Evolutionary conservation across 2,329 filamentous ascomycete genomes (phyloP), one percentile per base, ranked within the genome.

Genomic region (Fonsecaea pedrosoi): DNA sequence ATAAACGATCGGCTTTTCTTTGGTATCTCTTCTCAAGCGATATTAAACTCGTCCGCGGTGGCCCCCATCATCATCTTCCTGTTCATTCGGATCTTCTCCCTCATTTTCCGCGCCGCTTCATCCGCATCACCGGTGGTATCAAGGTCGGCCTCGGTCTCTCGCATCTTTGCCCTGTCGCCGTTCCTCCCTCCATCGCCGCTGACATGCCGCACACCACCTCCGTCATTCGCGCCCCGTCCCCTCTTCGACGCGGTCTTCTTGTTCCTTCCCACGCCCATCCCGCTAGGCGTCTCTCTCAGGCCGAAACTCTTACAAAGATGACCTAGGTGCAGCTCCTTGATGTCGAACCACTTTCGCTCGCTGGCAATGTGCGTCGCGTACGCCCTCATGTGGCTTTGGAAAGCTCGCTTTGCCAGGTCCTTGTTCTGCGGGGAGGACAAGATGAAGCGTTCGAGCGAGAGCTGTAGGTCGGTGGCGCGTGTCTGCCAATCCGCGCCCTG

Each of bases 241-340:
- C 63, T 62, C 74, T 78, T 45, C 77, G 78, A 15, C 74, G 74
- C 37, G 71, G 72, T 48, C 77, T 78, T 53, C 79, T 77, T 50
- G 78, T 45, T 80, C 83, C 34, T 80, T 78, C 73, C 79, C 78
- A 55, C 80, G 81, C 81, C 80, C n/a, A 79, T 79, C 58, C 91
- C 90, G 4, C 91, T 90, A 0, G 95, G 95, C 37, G 92, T 89
- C 77, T 99, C 95, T 70, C 96, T 86, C 71, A 99, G 81, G 1
- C 89, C 95, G 76, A 96, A 99, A 32, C 91, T 92, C 83, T 99
- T 99, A 7, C 94, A 94, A 71, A 95, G 82, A 82, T 99, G 95
- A 2, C 95, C 95, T 7, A 98, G 81, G 77, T 99, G 95, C 55
- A 99, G 81, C 74, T 92, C 87, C 67, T 92, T 93, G 78, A 97